Conservation (phyloP, 345 rosid species). For the Pistacia integerrima region DNA sequence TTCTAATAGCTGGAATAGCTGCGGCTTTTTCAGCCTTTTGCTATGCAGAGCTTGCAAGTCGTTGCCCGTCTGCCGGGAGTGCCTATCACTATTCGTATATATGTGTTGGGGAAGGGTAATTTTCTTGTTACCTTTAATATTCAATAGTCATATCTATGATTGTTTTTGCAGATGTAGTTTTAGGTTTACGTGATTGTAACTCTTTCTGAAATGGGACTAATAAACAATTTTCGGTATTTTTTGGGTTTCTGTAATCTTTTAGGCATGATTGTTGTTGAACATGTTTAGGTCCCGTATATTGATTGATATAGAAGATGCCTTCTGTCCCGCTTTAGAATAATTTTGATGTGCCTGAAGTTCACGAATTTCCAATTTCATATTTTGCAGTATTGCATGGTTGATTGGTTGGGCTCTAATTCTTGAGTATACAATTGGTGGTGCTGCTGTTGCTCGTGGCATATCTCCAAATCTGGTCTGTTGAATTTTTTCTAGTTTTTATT, state of each 20-base stretch:
- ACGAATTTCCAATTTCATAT: background rate
- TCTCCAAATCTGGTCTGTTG: constrained; percentile 70
- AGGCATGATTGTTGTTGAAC: background rate
- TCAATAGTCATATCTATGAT: background rate
- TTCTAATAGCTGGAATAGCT: constrained; percentile 90
- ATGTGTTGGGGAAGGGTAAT: constrained; percentile 93
- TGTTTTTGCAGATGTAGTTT: background rate
- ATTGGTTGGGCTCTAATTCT: constrained; percentile 93
- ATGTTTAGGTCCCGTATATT: background rate
- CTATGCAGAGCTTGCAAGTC: constrained; percentile 93
- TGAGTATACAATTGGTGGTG: constrained; percentile 94
- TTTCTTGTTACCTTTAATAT: background rate
- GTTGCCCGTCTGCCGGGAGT: constrained; percentile 99
- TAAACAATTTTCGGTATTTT: background rate
- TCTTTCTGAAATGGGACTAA: constrained; percentile 4
- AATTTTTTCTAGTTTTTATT: background rate
- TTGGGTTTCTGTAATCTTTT: background rate
- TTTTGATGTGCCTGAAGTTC: background rate
- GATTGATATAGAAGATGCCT: background rate
- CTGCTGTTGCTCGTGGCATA: constrained; percentile 94
- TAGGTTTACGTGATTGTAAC: background rate
- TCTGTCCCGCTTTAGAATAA: background rate
- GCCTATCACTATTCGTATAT: constrained; percentile 97
- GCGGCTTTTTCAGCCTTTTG: constrained; percentile 96
- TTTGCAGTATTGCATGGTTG: constrained; percentile 87